Percentiles rank a stretch among this genome's conserved stretches.
Conservation (phyloP, 257 asterid species). For the Cinchona pubescens region DNA sequence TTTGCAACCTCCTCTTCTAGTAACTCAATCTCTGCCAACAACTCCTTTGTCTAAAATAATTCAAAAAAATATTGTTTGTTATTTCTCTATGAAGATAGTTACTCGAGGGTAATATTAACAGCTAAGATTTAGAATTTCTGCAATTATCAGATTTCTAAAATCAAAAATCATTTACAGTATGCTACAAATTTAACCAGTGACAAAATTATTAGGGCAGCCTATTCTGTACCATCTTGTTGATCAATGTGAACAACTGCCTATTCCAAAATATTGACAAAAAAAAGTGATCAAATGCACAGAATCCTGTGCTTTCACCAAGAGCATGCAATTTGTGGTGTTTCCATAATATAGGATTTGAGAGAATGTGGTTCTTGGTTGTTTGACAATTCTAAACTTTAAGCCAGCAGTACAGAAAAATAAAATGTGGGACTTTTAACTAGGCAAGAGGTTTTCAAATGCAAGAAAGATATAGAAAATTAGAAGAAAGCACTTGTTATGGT, state of each 20-base stretch:
- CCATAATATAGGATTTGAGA: neutral
- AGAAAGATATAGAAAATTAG: neutral
- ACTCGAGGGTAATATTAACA: neutral
- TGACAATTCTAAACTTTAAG: neutral
- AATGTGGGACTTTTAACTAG: neutral
- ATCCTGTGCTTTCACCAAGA: neutral
- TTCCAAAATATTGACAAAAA: neutral
- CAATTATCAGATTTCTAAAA: neutral
- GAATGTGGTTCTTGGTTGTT: neutral
- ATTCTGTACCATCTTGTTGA: neutral
- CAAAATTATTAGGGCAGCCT: neutral
- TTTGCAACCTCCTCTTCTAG: constrained; percentile 64
- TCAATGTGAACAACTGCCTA: neutral
- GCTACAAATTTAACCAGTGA: neutral
- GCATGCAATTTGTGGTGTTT: neutral
- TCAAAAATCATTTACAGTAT: neutral
- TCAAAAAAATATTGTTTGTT: constrained; percentile 6
- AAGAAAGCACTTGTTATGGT: no score
- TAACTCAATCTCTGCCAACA: constrained; percentile 53
- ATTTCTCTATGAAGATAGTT: neutral
- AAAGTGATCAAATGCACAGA: neutral
- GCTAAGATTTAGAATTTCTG: neutral
- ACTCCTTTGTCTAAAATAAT: constrained; percentile 47
- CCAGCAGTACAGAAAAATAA: neutral
- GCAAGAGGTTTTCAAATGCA: neutral